Evolutionary conservation across 805 yeast species (phyloP), one percentile per base, ranked within the genome.

Genomic region (Barnettozyma siamensis): DNA sequence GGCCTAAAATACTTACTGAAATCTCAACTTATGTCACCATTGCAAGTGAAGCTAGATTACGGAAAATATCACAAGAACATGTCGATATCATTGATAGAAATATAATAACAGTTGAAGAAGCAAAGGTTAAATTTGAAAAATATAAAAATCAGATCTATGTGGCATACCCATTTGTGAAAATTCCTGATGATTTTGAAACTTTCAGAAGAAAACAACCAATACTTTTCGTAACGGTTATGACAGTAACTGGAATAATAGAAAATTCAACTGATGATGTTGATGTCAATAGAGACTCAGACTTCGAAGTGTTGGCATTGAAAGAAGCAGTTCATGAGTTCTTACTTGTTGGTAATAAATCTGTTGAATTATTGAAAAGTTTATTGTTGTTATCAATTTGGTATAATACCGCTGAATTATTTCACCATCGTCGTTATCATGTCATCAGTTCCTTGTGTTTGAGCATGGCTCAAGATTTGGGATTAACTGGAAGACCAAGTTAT

Each of bases 371-470:
- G 31, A 80, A 81, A 57, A 65, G 80, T 16, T 63, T 84, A 37
- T 55, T 83, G 16, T 53, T 85, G 6, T 65, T 83, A 39, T 73
- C 83, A 20, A 60, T 81, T 23, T 88, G 95, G 95, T 88, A 87
- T 57, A 85, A 83, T 49, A 75, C 86, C 4, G 85, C 95, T 0
- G 96, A 87, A 59, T 66, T 85, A 50, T 84, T 85, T 49, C 84
- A 80, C 48, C 84, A 83, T 51, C 76, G 94, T 43, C 75, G 94
- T 36, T 80, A 81, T 48, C 93, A 85, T 56, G 65, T 87, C 39
- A 70, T 86, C 47, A 76, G 78, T 41, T 66, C 76, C 12, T 65
- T 86, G 18, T 78, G 88, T 39, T 76, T 81, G 12, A 69, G 83
- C 4, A 67, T 88, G 60, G 72, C 84, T 2, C 82, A 78, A 51